phyloP scores from a whole-genome alignment of 208 protist species.

The Wallacemonas sp. region DNA sequence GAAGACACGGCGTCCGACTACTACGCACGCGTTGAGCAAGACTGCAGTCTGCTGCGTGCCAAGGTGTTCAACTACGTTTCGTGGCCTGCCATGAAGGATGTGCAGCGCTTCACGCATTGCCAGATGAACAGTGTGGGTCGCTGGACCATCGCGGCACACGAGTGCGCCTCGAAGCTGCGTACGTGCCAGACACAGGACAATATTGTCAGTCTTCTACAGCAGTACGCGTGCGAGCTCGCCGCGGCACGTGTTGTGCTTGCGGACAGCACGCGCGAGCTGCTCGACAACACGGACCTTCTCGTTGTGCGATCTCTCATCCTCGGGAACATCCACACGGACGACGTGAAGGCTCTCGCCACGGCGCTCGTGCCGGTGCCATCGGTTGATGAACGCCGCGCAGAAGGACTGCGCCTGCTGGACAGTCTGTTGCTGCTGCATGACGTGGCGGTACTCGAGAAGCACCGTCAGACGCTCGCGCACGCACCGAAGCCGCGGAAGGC shows the following conservation, averaged over 20 bases:
- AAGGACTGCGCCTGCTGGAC: constrained; percentile 43
- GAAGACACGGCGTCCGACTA: constrained; percentile 47
- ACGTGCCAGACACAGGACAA: constrained; percentile 81
- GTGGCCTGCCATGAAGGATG: constrained; percentile 80
- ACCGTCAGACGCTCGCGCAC: constrained; percentile 28
- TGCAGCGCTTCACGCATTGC: constrained; percentile 60
- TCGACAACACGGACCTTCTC: constrained; percentile 82
- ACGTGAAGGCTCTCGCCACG: constrained; percentile 49
- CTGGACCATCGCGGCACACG: constrained; percentile 39
- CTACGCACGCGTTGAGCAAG: constrained; percentile 48
- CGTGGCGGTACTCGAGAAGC: constrained; percentile 41
- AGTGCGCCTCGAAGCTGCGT: constrained; percentile 37
- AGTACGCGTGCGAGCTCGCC: constrained; percentile 17
- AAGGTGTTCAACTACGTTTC: constrained; percentile 84
- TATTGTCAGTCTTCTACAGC: constrained; percentile 52
- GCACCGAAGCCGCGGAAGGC: constrained; percentile 31
- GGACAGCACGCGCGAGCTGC: constrained; percentile 14
- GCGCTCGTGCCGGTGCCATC: constrained; percentile 48
- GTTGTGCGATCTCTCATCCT: constrained; percentile 63
- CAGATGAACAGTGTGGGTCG: constrained; percentile 66
- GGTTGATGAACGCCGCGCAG: constrained; percentile 25
- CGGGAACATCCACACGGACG: constrained; percentile 66
- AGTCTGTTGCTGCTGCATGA: constrained; percentile 74
- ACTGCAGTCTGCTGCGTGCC: constrained; percentile 71
- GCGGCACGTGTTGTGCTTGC: constrained; percentile 16